Conservation (phyloP, 2,329 filamentous ascomycete species). For the Daldinia sp. region DNA sequence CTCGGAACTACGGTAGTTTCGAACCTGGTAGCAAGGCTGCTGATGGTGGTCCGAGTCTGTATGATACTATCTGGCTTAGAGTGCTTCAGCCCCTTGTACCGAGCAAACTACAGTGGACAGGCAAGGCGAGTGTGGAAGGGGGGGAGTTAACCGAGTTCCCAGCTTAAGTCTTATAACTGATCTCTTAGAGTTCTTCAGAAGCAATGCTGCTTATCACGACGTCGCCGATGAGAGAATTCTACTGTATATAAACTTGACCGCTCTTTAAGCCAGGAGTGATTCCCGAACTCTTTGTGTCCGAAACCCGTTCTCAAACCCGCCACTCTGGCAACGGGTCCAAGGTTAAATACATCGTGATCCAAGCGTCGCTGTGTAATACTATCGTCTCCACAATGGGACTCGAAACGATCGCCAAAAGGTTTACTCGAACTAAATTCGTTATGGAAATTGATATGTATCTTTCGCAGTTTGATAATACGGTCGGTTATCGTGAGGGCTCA, state of each 20-base stretch:
- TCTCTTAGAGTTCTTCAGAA: neutral
- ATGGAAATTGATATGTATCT: neutral
- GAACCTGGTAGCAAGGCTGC: slow-evolving; percentile 60
- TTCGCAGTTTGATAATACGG: neutral
- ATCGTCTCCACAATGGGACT: neutral
- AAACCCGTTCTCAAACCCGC: neutral
- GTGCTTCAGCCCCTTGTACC: slow-evolving; percentile 60
- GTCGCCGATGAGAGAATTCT: neutral
- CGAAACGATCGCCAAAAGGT: neutral
- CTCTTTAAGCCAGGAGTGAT: neutral
- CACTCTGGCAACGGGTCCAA: neutral
- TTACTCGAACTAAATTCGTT: neutral
- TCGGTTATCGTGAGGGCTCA: neutral
- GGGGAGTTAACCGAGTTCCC: slow-evolving; percentile 41
- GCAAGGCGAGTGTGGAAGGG: slow-evolving; percentile 49
- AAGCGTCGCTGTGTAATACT: neutral
- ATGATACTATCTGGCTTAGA: slow-evolving; percentile 61
- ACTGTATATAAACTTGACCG: neutral
- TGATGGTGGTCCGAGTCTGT: slow-evolving; percentile 58
- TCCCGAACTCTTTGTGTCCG: neutral
- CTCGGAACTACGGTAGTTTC: slow-evolving; percentile 57
- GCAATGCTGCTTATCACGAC: neutral
- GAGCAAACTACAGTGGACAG: slow-evolving; percentile 55
- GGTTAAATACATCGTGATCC: neutral
- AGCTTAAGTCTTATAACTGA: slow-evolving; percentile 11